Base-by-base conservation (phyloP, 2,329 filamentous ascomycete species). In the Elsinoe batatas region DNA sequence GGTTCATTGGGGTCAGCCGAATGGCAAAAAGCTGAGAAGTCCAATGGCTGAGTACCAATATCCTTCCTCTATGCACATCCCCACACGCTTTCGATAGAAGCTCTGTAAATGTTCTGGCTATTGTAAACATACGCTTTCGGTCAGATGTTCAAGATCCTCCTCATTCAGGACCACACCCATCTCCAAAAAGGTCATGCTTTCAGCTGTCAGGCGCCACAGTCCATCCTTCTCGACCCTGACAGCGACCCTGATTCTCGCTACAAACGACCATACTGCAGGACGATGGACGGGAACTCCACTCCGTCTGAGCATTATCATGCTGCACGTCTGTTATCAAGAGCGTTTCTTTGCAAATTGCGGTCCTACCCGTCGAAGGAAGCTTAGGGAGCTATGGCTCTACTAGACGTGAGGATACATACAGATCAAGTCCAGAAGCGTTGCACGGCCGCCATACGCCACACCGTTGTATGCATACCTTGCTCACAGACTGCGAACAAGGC, bases 171-270 rank as follows among this genome's bases (percentile, higher is more conserved):
- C 15, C 32, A 35, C 47, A 11, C 13, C 20, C 26, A 49, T 49
- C 44, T 49, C 33, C 18, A 51, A 50, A 37, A 33, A 51, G 47
- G 47, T 22, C 13, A 37, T 51, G 47, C 32, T 51, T 37, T 35
- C 13, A 51, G 26, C 47, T 51, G 47, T 38, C 47, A 51, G 15
- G 35, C 47, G 47, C 47, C 47, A 51, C 47, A 13, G 10, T 46
- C 37, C 30, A 32, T 44, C 53, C 53, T 46, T 55, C 53, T 55
- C 22, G 53, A 40, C 46, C 46, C 49, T 53, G 32, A 35, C 32
- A 30, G 12, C 33, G 32, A 35, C 42, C 53, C 53, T 55, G 53
- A 55, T 44, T 47, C 53, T 55, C 53, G 53, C 53, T 47, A 55
- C 20, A 46, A 55, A 55, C 53, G 53, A 37, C 40, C 47, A 38